Base-by-base conservation (phyloP, 192 early-diverging fungal genomes). In the Coemansia umbellata region DNA sequence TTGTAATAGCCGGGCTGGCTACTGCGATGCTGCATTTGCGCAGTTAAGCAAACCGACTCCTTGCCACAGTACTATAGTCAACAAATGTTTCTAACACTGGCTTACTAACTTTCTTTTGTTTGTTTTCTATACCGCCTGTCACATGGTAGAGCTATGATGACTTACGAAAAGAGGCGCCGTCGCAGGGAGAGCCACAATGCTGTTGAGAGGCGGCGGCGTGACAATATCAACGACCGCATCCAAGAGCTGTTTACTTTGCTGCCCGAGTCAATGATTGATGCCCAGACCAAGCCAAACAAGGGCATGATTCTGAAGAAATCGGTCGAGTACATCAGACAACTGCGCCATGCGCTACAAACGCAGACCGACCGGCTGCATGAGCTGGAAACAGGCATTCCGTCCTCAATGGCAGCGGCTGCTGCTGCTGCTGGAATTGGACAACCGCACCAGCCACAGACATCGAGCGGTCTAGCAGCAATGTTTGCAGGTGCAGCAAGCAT, bases 141-240 rank as follows among this genome's bases (percentile, higher is more conserved):
- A 1, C n/a, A 21, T 24, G 28, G 45, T 62, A 63, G 53, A n/a
- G 61, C 57, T 9, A 7, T 68, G 1, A 30, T 82, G 7, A 82
- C 40, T 31, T 65, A 81, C 61, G 95, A 98, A 66, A 96, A 97
- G 66, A 82, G 93, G 15, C 82, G 92, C 31, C 84, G 91, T 28
- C 88, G 95, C 55, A 80, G 95, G 19, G 95, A 97, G 74, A 92
- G 91, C 40, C 95, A 98, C 77, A 98, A 98, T 66, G 95, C 95
- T 19, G 95, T 98, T 23, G 95, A 98, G 72, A 80, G 95, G 42
- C 86, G 95, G 39, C 78, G 95, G 28, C 83, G 94, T 31, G 95
- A 98, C 66, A 93, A 95, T 70, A 98, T 98, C 80, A 98, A 98
- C 66, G 95, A 97, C 70, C 92, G 92, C 63, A 98, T 98, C 57